Percentiles rank a stretch among this genome's conserved stretches.
Conservation (phyloP, 2,329 filamentous ascomycete species). For the Claviceps digitariae region DNA sequence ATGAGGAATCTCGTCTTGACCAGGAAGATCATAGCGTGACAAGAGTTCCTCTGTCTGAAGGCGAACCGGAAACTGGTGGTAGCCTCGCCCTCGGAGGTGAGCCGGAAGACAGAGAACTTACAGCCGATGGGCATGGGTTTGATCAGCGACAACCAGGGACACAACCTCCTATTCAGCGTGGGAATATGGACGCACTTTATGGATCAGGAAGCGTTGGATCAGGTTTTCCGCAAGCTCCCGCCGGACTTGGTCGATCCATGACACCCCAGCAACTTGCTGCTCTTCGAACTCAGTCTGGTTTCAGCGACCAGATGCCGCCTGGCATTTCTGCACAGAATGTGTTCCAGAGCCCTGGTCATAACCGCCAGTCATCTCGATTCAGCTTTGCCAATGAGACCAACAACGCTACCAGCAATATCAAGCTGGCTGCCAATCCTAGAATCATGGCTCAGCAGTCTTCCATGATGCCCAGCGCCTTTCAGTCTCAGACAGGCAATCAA, state of each 20-base stretch:
- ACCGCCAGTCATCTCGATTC: constrained; percentile 73
- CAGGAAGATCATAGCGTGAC: constrained; percentile 33
- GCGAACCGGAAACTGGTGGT: constrained; percentile 64
- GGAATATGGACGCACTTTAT: constrained; percentile 38
- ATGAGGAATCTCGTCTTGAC: constrained; percentile 44
- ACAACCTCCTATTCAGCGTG: constrained; percentile 65
- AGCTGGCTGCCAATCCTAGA: constrained; percentile 65
- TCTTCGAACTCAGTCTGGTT: constrained; percentile 51
- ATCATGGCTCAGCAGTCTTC: constrained; percentile 73
- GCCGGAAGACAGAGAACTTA: constrained; percentile 63
- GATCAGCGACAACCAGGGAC: constrained; percentile 52
- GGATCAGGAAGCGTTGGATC: constrained; percentile 35
- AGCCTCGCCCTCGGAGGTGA: constrained; percentile 87
- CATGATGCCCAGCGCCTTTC: constrained; percentile 64
- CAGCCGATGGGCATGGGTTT: constrained; percentile 35
- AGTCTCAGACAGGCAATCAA: constrained; percentile 48
- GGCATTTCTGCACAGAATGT: constrained; percentile 36
- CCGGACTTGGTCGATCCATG: constrained; percentile 52
- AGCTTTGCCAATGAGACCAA: constrained; percentile 71
- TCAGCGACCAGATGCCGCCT: constrained; percentile 46
- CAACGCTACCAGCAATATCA: constrained; percentile 40
- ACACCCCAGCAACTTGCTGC: constrained; percentile 62
- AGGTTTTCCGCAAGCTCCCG: constrained; percentile 32
- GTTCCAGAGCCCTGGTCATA: constrained; percentile 54
- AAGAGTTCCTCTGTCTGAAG: constrained; percentile 42